These are phyloP conservation scores for Rhamnella rubrinervis DNA, from an alignment of 331 rosid species.

Conservation along the genomic window DNA sequence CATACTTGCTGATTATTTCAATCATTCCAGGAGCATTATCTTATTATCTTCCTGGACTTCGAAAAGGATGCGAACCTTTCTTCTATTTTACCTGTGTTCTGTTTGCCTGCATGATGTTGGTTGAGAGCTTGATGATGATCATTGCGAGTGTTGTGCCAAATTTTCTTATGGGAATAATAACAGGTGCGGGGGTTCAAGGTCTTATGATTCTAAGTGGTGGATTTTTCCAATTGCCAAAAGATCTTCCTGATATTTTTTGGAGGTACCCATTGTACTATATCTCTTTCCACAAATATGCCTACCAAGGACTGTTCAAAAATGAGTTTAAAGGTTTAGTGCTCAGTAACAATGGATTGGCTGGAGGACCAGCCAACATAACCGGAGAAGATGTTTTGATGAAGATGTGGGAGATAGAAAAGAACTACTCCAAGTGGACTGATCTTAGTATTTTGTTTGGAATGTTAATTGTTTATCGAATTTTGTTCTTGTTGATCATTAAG, in stretches of 20 bases:
- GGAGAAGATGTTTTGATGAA: too few species aligned
- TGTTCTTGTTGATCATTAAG: slow-evolving; percentile 41
- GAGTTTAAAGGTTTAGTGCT: slow-evolving; percentile 52
- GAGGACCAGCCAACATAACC: too few species aligned
- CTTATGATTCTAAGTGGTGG: slow-evolving; percentile 46
- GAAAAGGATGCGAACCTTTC: slow-evolving; percentile 25
- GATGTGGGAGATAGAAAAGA: too few species aligned
- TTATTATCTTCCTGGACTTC: slow-evolving; percentile 35
- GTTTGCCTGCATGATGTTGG: slow-evolving; percentile 46
- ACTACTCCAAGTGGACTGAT: slow-evolving; percentile 74
- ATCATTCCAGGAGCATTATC: slow-evolving; percentile 27
- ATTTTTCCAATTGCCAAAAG: slow-evolving; percentile 42
- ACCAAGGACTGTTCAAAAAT: slow-evolving; percentile 63
- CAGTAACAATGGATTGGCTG: too few species aligned
- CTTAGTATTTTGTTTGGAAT: slow-evolving; percentile 50
- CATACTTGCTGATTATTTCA: slow-evolving; percentile 44
- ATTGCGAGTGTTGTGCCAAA: slow-evolving; percentile 60
- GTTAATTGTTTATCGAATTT: slow-evolving; percentile 33
- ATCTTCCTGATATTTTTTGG: slow-evolving; percentile 49
- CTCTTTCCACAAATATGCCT: slow-evolving; percentile 53
- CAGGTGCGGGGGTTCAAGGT: slow-evolving; percentile 64
- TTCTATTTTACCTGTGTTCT: slow-evolving; percentile 27
- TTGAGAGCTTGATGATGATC: slow-evolving; percentile 74
- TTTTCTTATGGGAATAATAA: slow-evolving; percentile 51
- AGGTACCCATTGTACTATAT: slow-evolving; percentile 52